Percentiles rank a stretch among this genome's conserved stretches.
Conservation (phyloP, 148 eudicot genomes). For the Bassia scoparia region DNA sequence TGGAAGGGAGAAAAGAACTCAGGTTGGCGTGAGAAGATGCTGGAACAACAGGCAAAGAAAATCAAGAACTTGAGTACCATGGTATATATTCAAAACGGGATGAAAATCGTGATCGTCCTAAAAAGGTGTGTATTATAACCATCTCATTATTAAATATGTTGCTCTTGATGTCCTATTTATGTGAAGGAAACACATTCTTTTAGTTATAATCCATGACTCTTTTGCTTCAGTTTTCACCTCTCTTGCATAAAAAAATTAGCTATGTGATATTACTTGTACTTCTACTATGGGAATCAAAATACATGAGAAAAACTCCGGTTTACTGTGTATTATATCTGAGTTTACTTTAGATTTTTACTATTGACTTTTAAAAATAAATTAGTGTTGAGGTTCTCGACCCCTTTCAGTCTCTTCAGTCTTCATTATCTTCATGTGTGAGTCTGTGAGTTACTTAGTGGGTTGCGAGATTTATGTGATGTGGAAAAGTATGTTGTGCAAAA, state of each 20-base stretch:
- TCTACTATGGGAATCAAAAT: no score
- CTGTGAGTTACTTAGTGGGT: background rate
- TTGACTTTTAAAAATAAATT: background rate
- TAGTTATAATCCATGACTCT: background rate
- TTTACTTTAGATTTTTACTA: background rate
- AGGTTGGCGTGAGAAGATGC: constrained; percentile 73
- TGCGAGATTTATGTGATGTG: background rate
- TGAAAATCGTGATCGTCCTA: constrained; percentile 46
- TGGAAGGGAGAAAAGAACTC: constrained; percentile 96
- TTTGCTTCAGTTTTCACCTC: no score
- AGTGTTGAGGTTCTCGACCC: no score
- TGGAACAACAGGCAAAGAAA: constrained; percentile 83
- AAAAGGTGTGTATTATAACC: constrained; percentile 47
- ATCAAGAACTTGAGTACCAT: constrained; percentile 91
- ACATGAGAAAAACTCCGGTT: no score
- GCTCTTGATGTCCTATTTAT: background rate
- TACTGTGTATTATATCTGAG: background rate
- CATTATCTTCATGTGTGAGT: background rate
- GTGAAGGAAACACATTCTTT: constrained; percentile 10
- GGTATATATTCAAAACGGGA: constrained; percentile 76
- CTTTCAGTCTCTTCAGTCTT: background rate
- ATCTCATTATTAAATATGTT: background rate
- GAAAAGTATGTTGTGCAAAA: no score
- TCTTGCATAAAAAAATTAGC: no score
- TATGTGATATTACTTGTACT: no score